phyloP scores from a whole-genome alignment of 2,329 filamentous ascomycete genomes.

The Mycosphaerella arachidis region DNA sequence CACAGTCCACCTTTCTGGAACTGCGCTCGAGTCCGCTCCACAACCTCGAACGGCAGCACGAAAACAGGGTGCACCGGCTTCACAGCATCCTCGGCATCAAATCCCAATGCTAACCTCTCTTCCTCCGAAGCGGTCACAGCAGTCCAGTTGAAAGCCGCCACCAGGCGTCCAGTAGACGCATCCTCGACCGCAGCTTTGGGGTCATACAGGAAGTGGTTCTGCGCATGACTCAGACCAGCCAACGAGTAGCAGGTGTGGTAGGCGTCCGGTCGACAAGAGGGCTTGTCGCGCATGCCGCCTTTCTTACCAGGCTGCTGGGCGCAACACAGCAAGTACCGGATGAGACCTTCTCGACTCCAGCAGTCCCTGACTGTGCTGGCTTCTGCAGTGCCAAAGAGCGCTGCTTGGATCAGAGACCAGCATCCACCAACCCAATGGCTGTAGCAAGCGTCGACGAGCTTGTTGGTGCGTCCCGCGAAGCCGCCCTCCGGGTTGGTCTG shows the following conservation, averaged over 20 bases:
- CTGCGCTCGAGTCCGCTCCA: slow-evolving; percentile 42
- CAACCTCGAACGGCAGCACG: slow-evolving; percentile 69
- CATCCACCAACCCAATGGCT: slow-evolving; percentile 96
- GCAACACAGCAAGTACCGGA: slow-evolving; percentile 84
- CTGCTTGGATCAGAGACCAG: slow-evolving; percentile 85
- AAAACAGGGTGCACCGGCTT: slow-evolving; percentile 75
- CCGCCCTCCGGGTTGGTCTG: slow-evolving; percentile 91
- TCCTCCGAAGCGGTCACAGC: slow-evolving; percentile 44
- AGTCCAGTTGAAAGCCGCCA: slow-evolving; percentile 43
- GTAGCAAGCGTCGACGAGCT: slow-evolving; percentile 96
- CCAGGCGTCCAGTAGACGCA: slow-evolving; percentile 26
- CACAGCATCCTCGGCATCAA: slow-evolving; percentile 67
- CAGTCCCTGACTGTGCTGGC: slow-evolving; percentile 39
- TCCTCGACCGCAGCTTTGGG: slow-evolving; percentile 15
- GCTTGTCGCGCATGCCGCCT: slow-evolving; percentile 90
- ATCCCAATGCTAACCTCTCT: slow-evolving; percentile 53
- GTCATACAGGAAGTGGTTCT: slow-evolving; percentile 57
- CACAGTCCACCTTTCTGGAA: slow-evolving; percentile 24
- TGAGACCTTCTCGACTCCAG: slow-evolving; percentile 79
- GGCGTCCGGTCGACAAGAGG: slow-evolving; percentile 80
- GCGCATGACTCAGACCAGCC: slow-evolving; percentile 75
- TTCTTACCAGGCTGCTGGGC: slow-evolving; percentile 66
- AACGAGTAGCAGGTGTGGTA: slow-evolving; percentile 94
- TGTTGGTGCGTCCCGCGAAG: slow-evolving; percentile 91
- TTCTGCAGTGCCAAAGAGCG: slow-evolving; percentile 53